Conservation (phyloP, 495 filamentous ascomycete genomes). For the Staphylotrichum tortipilum region DNA sequence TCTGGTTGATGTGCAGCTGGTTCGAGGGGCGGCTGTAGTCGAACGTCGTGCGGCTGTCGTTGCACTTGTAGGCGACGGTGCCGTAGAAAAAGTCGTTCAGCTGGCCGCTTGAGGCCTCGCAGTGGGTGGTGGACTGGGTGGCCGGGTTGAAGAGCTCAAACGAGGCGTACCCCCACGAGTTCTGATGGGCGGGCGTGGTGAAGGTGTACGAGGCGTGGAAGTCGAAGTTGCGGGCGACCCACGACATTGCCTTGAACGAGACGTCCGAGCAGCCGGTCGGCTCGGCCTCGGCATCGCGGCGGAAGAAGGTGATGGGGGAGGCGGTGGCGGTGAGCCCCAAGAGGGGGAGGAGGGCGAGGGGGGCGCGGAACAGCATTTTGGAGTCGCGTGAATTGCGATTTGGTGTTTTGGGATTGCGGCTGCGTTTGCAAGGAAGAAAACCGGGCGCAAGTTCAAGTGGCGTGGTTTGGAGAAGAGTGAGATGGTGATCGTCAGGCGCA, state of each 20-base stretch:
- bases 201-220: slow-evolving; percentile 35
- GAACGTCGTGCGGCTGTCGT: slow-evolving; percentile 23
- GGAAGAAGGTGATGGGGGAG: background rate
- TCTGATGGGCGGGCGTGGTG: slow-evolving; percentile 38
- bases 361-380: background rate
- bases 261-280: slow-evolving; percentile 20
- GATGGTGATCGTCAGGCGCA: background rate
- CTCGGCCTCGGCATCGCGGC: background rate
- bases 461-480: background rate
- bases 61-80: slow-evolving; percentile 30
- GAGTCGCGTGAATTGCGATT: background rate
- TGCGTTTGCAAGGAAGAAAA: no score
- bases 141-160: slow-evolving; percentile 40
- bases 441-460: no score
- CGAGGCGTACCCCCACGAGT: slow-evolving; percentile 31
- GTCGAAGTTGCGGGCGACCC: slow-evolving; percentile 28
- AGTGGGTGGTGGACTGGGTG: slow-evolving; percentile 19
- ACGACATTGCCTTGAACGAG: slow-evolving; percentile 28
- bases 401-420: background rate
- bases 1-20: slow-evolving; percentile 33
- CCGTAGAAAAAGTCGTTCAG: slow-evolving; percentile 40
- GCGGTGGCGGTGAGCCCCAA: slow-evolving; percentile 2
- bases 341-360: slow-evolving; percentile 4
- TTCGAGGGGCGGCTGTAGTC: slow-evolving; percentile 25
- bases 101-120: slow-evolving; percentile 32